Evolutionary conservation across 1,284 basidiomycete genomes (phyloP), one percentile per base, ranked within the genome.

Genomic region (Gomphus bonarii): DNA sequence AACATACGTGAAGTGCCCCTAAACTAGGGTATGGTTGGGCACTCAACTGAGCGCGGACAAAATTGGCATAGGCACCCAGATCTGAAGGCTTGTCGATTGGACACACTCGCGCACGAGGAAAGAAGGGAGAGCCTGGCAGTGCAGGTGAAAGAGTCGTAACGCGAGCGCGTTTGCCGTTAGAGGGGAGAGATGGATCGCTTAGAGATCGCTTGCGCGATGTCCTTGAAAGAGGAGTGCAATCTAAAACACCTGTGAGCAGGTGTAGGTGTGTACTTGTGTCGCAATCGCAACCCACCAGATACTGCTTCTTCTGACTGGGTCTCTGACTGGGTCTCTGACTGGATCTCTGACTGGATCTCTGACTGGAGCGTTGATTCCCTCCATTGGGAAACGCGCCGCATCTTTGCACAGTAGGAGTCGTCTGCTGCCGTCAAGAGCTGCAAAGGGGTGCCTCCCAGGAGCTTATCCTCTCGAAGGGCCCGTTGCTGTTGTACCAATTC

Each of bases 1-100:
- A 77, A 72, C 85, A 88, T 3, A 70, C 69, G 64, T 73, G 71
- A 35, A 55, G 22, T 30, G 20, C 40, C 10, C 38, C 22, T 16
- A 28, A 28, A 43, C 35, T 40, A 18, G 51, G 51, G 16, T 53
- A 40, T 38, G 51, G 12, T 6, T 38, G 50, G 10, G 20, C 18
- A n/a, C 12, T 25, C 50, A n/a, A 3, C 5, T 40, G 30, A 14
- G 50, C 31, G 11, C 22, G 50, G 36, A 51, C 11, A 22, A 33
- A 9, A 8, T n/a, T 10, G 14, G 20, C 12, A 43, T 43, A 53
- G 51, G 6, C 51, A 18, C 51, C 38, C 10, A 40, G 31, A 28
- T 28, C 36, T 43, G 35, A n/a, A 12, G 40, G 7, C 7, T 43
- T 53, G 33, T 42, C 36, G 38, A 25, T 10, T 30, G 20, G 38